Base-by-base conservation (phyloP, 2,329 filamentous ascomycete species). In the Aspergillus tubingensis region DNA sequence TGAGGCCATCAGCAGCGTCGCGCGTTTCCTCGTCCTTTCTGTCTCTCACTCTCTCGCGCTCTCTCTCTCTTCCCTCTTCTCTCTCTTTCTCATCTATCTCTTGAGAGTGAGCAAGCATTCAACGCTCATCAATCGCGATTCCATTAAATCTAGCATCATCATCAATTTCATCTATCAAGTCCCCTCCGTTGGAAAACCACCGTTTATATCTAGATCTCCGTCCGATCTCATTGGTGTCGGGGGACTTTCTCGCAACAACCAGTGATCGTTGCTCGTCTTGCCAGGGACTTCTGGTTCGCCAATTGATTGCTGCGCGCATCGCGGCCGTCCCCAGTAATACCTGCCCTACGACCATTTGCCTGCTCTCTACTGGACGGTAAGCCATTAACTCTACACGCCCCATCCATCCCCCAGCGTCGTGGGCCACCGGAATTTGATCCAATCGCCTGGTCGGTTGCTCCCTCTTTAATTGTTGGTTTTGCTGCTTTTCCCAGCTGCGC, bases 231-330 rank as follows among this genome's bases (percentile, higher is more conserved):
- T 65, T 67, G 64, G 64, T 56, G 58, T 62, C 63, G 56, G 62
- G 59, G 36, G 43, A 55, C 30, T 48, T 48, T 54, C 44, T 60
- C 57, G 44, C 59, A 59, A 67, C 59, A 64, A 56, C 65, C 66
- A 68, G 65, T 67, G 66, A 68, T 65, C 65, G 62, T 60, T 49
- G 23, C 62, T 58, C 63, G 53, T 59, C 60, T 57, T 61, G 69
- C 57, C 61, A 68, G 64, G 64, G 59, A 68, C 66, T 64, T 74
- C 68, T 76, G 73, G 74, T 76, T 76, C 74, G 74, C 70, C 74
- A 75, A 76, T 76, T 75, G 70, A 66, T 62, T 66, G 67, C 59
- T 69, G 63, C 68, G 65, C 64, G 64, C 65, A 67, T 64, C 57
- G 64, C 64, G 67, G 63, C 65, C 63, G 63, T 68, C 67, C 64